Evolutionary conservation across 306 rosid genomes (phyloP).

Genomic region (Adenanthera pavonina): DNA sequence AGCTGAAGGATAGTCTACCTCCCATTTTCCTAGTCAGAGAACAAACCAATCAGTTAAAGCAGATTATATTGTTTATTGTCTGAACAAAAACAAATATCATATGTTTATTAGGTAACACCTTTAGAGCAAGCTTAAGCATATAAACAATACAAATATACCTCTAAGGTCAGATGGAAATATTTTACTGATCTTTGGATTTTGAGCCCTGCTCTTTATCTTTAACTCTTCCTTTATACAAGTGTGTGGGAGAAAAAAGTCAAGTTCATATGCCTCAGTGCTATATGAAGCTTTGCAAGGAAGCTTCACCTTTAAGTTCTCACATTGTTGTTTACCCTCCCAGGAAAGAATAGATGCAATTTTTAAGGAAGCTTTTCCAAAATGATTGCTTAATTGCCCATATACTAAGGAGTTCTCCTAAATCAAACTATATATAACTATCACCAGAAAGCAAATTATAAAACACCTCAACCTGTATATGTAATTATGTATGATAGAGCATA

Average conservation of each 20-base stretch:
- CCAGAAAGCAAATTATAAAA: too few species aligned
- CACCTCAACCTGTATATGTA: too few species aligned
- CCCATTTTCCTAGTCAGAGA: slow-evolving; percentile 64
- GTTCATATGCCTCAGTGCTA: neutral
- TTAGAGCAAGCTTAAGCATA: neutral
- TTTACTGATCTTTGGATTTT: slow-evolving; percentile 76
- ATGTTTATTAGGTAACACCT: neutral
- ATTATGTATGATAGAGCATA: too few species aligned
- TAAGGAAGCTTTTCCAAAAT: too few species aligned
- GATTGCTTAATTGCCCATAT: too few species aligned
- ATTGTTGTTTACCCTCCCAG: slow-evolving; percentile 48
- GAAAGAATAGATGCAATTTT: too few species aligned
- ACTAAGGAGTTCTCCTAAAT: too few species aligned
- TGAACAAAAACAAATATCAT: neutral
- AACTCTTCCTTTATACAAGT: slow-evolving; percentile 56
- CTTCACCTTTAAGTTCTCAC: slow-evolving; percentile 41
- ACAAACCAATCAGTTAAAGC: slow-evolving; percentile 33
- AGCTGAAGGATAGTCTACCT: slow-evolving; percentile 82
- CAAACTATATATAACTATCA: too few species aligned
- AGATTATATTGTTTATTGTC: neutral
- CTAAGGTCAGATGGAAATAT: slow-evolving; percentile 87
- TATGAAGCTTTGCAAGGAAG: neutral
- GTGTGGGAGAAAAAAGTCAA: slow-evolving; percentile 11
- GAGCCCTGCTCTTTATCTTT: slow-evolving; percentile 55
- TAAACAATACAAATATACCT: slow-evolving; percentile 51